Percentiles rank a stretch among this genome's conserved stretches.
phyloP scores from a whole-genome alignment of 1,284 basidiomycete species.

The Inonotus obliquus region DNA sequence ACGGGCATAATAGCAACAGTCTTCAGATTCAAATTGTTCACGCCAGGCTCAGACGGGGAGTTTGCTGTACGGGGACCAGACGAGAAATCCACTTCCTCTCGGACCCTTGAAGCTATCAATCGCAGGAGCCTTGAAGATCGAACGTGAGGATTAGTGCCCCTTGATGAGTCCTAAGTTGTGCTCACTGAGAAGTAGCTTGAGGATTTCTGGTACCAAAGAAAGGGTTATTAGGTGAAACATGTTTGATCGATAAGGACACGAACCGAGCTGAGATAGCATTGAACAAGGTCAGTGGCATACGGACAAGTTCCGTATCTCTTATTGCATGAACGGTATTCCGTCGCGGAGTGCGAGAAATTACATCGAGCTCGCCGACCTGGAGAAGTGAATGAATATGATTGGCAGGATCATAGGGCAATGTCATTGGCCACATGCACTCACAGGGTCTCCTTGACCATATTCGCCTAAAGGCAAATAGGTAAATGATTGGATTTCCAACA shows the following conservation, averaged over 20 bases:
- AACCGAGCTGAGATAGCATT: constrained; percentile 90
- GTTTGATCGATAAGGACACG: not conserved
- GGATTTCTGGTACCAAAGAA: constrained; percentile 62
- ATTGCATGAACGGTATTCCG: constrained; percentile 95
- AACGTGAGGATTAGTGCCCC: no score
- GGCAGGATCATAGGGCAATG: not conserved
- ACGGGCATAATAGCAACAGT: constrained; percentile 84
- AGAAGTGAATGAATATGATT: not conserved
- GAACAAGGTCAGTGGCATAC: constrained; percentile 97
- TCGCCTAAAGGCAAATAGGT: constrained; percentile 68
- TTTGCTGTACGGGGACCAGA: constrained; percentile 42
- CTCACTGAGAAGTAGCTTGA: constrained; percentile 89
- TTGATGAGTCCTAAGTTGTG: constrained; percentile 15
- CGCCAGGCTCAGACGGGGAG: constrained; percentile 49
- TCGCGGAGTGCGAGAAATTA: constrained; percentile 89
- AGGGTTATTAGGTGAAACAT: constrained; percentile 2
- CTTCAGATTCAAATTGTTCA: constrained; percentile 90
- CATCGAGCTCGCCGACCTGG: constrained; percentile 82
- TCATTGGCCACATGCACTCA: not conserved
- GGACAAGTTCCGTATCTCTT: constrained; percentile 95
- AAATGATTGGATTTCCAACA: not conserved
- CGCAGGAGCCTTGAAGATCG: constrained; percentile 61
- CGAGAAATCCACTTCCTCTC: constrained; percentile 72
- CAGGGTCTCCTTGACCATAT: constrained; percentile 89
- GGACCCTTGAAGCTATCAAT: constrained; percentile 90